Evolutionary conservation across 225 moss, liverwort and hornwort genomes (phyloP), one percentile per base, ranked within the genome.

Genomic region (Polytrichum commune): DNA sequence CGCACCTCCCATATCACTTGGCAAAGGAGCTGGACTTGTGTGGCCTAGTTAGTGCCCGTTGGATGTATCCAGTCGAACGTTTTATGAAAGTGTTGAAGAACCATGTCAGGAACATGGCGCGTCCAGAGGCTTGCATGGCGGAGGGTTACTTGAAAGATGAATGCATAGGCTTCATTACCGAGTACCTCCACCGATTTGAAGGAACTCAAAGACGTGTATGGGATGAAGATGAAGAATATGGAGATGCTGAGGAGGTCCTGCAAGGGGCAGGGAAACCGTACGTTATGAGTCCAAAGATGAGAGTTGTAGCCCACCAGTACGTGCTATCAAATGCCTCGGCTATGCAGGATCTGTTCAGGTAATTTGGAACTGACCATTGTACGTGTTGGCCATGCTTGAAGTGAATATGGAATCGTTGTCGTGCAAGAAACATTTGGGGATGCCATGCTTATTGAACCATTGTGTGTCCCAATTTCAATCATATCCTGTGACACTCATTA

Each of bases 1-100:
- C 38, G 4, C 62, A 72, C 22, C 32, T 72, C 6, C 4, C 53
- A 9, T 20, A 53, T 3, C 63, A 72, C 24, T 23, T 72, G 10
- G 64, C 64, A 0, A 63, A 63, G 5, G 72, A 72, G 22, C 19
- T 72, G 4, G 62, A 38, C 62, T 16, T 65, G 18, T 65, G 64
- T 55, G 72, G 72, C 1, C 62, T 29, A 46, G 33, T 72, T 4
- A 18, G 20, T 1, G 30, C 32, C 26, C 8, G 32, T 9, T 72
- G 72, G 72, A 72, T 72, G 63, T 72, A 72, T 22, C 71, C 71
- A 5, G 19, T 72, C 10, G 71, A 72, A 46, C 4, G 57, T 3
- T 38, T 27, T 16, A 35, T 72, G 62, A 72, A 72, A 18, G 55
- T n/a, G 18, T 54, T 72, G 5, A 72, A 72, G 29, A 24, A 32